phyloP scores from a whole-genome alignment of 352 stramenopile species.

The Thalassiosira livingstoniorum region DNA sequence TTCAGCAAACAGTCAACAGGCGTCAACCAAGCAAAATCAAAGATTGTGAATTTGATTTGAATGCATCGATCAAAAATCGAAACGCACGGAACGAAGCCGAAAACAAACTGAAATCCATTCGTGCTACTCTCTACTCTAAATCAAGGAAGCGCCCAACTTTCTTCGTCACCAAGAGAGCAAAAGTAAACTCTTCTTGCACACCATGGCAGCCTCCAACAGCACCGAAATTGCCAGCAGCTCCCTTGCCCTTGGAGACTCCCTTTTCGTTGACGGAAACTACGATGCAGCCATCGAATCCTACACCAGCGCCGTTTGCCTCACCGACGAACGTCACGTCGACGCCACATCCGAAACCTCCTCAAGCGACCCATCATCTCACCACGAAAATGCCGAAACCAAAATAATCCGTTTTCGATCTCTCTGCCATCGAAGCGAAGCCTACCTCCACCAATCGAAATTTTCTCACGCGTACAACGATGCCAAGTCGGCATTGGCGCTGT shows the following conservation, averaged over 20 bases:
- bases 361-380: neutral
- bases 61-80: too few species aligned
- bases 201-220: neutral
- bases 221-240: conserved; percentile 10
- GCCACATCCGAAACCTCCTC: neutral
- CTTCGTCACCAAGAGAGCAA: too few species aligned
- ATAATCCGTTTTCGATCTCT: conserved; percentile 62
- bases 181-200: too few species aligned
- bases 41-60: too few species aligned
- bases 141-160: too few species aligned
- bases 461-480: conserved; percentile 70
- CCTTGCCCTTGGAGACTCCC: conserved; percentile 69
- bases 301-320: conserved; percentile 61
- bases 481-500: conserved; percentile 50
- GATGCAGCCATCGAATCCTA: conserved; percentile 68
- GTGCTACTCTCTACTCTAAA: too few species aligned
- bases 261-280: conserved; percentile 73
- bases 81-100: too few species aligned
- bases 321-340: conserved; percentile 24
- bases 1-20: too few species aligned
- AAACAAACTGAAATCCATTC: too few species aligned
- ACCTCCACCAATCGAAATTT: conserved; percentile 56
- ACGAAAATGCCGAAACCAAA: neutral
- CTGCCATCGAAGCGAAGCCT: conserved; percentile 69
- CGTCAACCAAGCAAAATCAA: too few species aligned